phyloP scores from a whole-genome alignment of 352 stramenopile species.

The Phytophthora chlamydospora region DNA sequence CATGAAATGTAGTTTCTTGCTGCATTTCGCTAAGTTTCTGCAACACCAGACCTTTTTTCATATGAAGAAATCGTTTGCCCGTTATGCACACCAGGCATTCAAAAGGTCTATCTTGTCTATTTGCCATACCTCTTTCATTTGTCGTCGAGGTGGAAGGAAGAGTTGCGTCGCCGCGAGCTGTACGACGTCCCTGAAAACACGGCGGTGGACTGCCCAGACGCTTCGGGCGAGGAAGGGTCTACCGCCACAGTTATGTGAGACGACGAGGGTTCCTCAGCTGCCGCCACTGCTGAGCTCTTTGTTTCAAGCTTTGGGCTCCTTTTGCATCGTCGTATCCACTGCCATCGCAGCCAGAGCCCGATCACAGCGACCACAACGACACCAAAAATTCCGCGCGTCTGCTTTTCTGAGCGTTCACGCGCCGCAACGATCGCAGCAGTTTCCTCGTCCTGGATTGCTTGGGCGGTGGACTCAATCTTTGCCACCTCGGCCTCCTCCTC shows the following conservation, averaged over 20 bases:
- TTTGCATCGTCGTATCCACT: constrained; percentile 37
- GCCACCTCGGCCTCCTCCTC: constrained; percentile 65
- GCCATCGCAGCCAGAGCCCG: constrained; percentile 40
- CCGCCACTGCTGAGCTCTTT: constrained; percentile 18
- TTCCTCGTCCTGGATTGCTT: constrained; percentile 42
- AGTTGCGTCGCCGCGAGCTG: constrained; percentile 39
- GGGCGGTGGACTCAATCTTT: constrained; percentile 52
- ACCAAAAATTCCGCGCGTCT: constrained; percentile 27
- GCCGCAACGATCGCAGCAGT: constrained; percentile 34
- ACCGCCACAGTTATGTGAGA: constrained; percentile 33
- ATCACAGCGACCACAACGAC: constrained; percentile 26
- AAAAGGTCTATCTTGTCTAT: constrained; percentile 24
- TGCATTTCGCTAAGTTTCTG: no score
- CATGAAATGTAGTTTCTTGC: not conserved
- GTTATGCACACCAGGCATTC: constrained; percentile 10
- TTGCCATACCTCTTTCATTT: constrained; percentile 20
- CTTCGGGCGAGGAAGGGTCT: constrained; percentile 25
- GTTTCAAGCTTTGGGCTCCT: constrained; percentile 33
- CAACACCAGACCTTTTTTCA: no score
- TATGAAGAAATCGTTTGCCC: not conserved
- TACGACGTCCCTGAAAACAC: constrained; percentile 32
- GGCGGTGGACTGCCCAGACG: constrained; percentile 31
- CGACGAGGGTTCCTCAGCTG: constrained; percentile 8
- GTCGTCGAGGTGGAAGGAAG: constrained; percentile 43
- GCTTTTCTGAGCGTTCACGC: constrained; percentile 28